Percentiles rank a stretch among this genome's conserved stretches.
phyloP scores from a whole-genome alignment of 306 rosid genomes.

The Spatholobus suberectus region DNA sequence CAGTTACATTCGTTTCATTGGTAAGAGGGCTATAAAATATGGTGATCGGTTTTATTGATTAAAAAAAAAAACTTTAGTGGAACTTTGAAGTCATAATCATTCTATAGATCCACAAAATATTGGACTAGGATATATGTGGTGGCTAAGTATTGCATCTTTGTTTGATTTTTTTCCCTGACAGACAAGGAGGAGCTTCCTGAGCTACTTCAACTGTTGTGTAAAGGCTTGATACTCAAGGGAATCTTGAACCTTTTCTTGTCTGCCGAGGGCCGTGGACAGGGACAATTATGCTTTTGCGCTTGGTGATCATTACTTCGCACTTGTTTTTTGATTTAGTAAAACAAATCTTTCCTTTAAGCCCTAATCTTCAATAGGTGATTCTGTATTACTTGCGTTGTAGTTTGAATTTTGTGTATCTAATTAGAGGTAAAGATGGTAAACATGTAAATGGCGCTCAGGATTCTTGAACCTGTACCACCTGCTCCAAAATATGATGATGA shows the following conservation, averaged over 20 bases:
- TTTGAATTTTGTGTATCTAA: slow-evolving; percentile 21
- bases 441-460: slow-evolving; percentile 34
- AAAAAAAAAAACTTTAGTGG: not conserved
- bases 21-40: slow-evolving; percentile 31
- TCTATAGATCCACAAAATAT: not conserved
- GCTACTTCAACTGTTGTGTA: slow-evolving; percentile 91
- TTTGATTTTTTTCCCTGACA: slow-evolving; percentile 37
- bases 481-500: slow-evolving; percentile 5
- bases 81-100: not conserved
- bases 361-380: not conserved
- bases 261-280: slow-evolving; percentile 1
- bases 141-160: not conserved
- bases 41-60: not conserved
- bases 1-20: slow-evolving; percentile 18
- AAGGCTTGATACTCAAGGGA: slow-evolving; percentile 56
- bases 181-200: slow-evolving; percentile 81
- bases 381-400: not conserved
- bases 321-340: slow-evolving; percentile 19
- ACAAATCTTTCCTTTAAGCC: not conserved
- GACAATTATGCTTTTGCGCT: slow-evolving; percentile 32
- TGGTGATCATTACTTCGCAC: slow-evolving; percentile 10
- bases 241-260: not conserved
- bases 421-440: slow-evolving; percentile 5
- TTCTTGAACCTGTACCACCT: not conserved
- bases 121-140: not conserved